Conservation (phyloP, 495 filamentous ascomycete species). For the Aspergillus ellipticus region DNA sequence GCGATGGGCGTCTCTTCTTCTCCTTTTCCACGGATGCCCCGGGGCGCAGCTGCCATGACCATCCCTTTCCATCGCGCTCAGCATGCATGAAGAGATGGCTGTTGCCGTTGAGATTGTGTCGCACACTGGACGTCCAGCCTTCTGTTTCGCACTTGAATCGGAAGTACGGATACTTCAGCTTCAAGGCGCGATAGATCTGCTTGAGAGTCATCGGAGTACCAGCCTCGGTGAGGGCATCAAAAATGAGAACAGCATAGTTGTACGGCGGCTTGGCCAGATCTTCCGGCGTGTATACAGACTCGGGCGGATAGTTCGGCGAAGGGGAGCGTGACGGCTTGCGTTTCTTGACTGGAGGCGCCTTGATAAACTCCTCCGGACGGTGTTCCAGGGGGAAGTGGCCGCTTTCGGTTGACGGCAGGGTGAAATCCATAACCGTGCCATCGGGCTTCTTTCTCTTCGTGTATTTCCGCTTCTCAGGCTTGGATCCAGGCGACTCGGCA, state of each 20-base stretch:
- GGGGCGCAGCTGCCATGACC: conserved; percentile 63
- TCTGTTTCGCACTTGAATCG: conserved; percentile 74
- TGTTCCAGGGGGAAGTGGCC: conserved; percentile 43
- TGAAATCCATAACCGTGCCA: conserved; percentile 38
- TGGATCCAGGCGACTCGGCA: conserved; percentile 52
- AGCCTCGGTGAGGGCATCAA: conserved; percentile 79
- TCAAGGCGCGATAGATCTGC: conserved; percentile 88
- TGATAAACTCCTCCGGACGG: conserved; percentile 40
- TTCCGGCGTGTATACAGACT: conserved; percentile 76
- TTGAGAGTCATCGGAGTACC: conserved; percentile 73
- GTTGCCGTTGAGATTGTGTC: conserved; percentile 91
- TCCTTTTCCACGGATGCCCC: conserved; percentile 67
- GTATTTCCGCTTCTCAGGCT: conserved; percentile 73
- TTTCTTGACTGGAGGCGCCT: conserved; percentile 48
- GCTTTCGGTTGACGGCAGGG: conserved; percentile 44
- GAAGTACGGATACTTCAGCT: conserved; percentile 85
- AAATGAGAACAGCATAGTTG: conserved; percentile 88
- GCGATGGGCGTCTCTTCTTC: conserved; percentile 59
- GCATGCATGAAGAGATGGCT: conserved; percentile 79
- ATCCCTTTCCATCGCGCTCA: conserved; percentile 68
- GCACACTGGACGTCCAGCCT: conserved; percentile 96
- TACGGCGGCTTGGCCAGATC: conserved; percentile 78
- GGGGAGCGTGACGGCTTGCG: conserved; percentile 60
- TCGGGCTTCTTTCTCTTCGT: conserved; percentile 68
- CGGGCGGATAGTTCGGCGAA: conserved; percentile 67